phyloP scores from a whole-genome alignment of 176 grass and related monocot genomes.

The Typha latifolia region DNA sequence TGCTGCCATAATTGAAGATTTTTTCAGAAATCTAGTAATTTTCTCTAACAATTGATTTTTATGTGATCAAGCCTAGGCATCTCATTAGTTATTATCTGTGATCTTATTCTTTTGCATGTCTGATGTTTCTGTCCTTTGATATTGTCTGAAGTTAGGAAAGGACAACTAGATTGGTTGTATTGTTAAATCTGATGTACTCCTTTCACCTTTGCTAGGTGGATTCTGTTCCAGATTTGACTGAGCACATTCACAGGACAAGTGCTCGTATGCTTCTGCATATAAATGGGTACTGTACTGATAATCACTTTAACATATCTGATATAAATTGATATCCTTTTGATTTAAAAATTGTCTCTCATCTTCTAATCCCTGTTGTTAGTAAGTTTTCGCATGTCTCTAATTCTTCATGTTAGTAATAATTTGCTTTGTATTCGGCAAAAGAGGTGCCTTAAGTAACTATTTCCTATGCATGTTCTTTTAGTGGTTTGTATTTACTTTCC shows the following conservation, averaged over 20 bases:
- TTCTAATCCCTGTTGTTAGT: too few species aligned
- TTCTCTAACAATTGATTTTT: conserved; percentile 8
- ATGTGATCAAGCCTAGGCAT: not conserved
- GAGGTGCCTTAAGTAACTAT: too few species aligned
- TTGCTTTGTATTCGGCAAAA: too few species aligned
- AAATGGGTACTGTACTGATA: conserved; percentile 55
- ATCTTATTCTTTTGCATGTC: not conserved
- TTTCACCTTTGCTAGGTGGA: conserved; percentile 63
- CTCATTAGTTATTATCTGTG: not conserved
- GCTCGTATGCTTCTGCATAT: conserved; percentile 94
- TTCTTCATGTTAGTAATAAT: too few species aligned
- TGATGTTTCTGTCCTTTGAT: too few species aligned
- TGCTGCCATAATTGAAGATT: conserved; percentile 70
- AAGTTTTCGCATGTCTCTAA: too few species aligned
- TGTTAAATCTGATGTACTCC: conserved; percentile 12
- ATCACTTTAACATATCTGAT: conserved; percentile 5
- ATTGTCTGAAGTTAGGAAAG: not conserved
- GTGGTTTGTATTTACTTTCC: too few species aligned
- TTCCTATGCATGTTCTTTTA: too few species aligned
- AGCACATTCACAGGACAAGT: conserved; percentile 91
- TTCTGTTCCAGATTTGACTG: conserved; percentile 74
- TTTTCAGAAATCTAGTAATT: conserved; percentile 69
- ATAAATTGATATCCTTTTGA: too few species aligned
- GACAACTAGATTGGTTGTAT: conserved; percentile 9
- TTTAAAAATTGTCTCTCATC: too few species aligned